These are phyloP conservation scores for Candida endomychidarum DNA, from an alignment of 805 yeast genomes.

Conservation along the genomic window DNA sequence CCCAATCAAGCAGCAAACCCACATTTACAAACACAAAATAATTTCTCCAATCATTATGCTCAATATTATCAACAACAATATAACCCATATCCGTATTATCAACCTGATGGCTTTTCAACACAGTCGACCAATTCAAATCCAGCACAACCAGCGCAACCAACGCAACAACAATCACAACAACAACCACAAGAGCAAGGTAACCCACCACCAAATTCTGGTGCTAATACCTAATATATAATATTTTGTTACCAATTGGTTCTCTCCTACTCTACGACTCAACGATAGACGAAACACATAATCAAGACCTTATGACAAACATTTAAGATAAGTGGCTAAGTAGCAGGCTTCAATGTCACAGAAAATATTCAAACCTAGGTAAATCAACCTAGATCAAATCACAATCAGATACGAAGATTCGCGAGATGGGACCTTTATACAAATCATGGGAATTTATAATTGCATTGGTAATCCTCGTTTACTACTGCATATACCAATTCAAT, in stretches of 20 bases:
- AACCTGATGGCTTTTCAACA: neutral
- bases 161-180: neutral
- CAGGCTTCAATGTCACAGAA: too few species aligned
- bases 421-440: slow-evolving; percentile 1
- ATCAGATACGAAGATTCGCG: too few species aligned
- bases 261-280: too few species aligned
- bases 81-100: neutral
- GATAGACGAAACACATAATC: too few species aligned
- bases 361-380: too few species aligned
- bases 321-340: too few species aligned
- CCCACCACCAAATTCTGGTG: too few species aligned
- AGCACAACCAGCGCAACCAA: neutral
- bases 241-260: too few species aligned
- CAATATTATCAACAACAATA: slow-evolving; percentile 4
- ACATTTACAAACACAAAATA: neutral
- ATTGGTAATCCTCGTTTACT: slow-evolving; percentile 21
- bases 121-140: neutral
- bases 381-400: neutral
- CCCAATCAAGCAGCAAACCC: too few species aligned
- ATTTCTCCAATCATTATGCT: neutral
- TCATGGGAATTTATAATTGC: slow-evolving; percentile 27
- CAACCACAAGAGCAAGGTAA: too few species aligned
- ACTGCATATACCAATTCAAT: slow-evolving; percentile 19
- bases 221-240: too few species aligned
- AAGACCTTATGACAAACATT: too few species aligned